phyloP scores from a whole-genome alignment of 2,329 filamentous ascomycete species.

The Nothophoma quercina region DNA sequence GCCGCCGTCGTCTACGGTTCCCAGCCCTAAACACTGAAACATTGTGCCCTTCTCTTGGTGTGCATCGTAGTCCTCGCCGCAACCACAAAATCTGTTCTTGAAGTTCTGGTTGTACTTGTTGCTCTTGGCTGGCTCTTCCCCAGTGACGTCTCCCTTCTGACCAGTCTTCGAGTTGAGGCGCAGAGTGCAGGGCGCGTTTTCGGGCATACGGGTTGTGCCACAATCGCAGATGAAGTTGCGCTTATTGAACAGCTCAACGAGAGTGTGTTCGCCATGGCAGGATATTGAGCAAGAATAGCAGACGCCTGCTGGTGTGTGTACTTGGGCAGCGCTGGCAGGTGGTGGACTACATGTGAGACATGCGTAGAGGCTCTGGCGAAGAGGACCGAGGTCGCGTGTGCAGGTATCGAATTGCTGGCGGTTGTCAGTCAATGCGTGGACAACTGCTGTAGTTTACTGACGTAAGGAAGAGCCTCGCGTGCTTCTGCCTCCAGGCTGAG shows the following conservation, averaged over 20 bases:
- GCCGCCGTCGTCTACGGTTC: constrained; percentile 79
- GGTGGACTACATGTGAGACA: constrained; percentile 93
- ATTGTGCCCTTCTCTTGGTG: constrained; percentile 93
- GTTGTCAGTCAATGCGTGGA: constrained; percentile 21
- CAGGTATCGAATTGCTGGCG: constrained; percentile 88
- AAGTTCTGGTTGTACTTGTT: constrained; percentile 99
- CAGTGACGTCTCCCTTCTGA: constrained; percentile 77
- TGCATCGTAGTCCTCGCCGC: constrained; percentile 85
- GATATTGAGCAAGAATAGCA: constrained; percentile 98
- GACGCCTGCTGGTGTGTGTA: constrained; percentile 78
- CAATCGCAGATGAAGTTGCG: constrained; percentile 97
- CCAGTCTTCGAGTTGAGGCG: constrained; percentile 77
- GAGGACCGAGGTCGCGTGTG: constrained; percentile 84
- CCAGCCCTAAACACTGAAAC: constrained; percentile 94
- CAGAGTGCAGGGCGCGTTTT: constrained; percentile 75
- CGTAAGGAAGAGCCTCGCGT: constrained; percentile 91
- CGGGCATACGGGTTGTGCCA: constrained; percentile 80
- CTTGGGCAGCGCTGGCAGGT: constrained; percentile 66
- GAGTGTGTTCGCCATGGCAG: constrained; percentile 92
- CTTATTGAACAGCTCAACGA: constrained; percentile 96
- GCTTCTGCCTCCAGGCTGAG: constrained; percentile 93
- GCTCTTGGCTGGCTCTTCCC: constrained; percentile 72
- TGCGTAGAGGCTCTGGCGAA: constrained; percentile 89
- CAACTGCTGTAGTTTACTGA: constrained; percentile 54
- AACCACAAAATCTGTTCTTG: constrained; percentile 89